Evolutionary conservation across 2,329 filamentous ascomycete species (phyloP).

Genomic region (Clarireedia sp.): DNA sequence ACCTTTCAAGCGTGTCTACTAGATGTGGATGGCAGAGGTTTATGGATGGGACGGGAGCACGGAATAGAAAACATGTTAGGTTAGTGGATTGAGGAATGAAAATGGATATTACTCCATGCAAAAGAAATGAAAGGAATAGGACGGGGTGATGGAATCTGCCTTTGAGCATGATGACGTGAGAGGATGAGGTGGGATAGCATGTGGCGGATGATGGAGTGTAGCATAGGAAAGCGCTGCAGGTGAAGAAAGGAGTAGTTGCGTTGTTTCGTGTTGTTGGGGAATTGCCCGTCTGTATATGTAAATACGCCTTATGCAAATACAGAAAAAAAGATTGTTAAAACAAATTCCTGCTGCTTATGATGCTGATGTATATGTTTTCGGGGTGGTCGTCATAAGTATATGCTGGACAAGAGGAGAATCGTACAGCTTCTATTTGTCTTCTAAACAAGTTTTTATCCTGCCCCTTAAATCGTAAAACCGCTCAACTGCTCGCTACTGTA

Average conservation of each 20-base stretch:
- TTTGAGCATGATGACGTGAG: too few relatives aligned
- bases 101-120: neutral
- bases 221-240: neutral
- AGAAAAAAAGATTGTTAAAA: neutral
- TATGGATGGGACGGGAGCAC: neutral
- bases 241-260: neutral
- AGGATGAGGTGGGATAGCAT: neutral
- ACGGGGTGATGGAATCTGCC: neutral
- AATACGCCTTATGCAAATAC: neutral
- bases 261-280: slow-evolving; percentile 22
- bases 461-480: too few relatives aligned
- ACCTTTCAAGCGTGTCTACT: slow-evolving; percentile 92
- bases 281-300: neutral
- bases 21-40: slow-evolving; percentile 28
- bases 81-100: neutral
- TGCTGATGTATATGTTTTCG: neutral
- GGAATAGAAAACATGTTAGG: neutral
- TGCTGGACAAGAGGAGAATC: too few relatives aligned
- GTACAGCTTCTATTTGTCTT: too few relatives aligned
- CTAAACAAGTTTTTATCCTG: too few relatives aligned
- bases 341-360: neutral
- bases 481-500: too few relatives aligned
- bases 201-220: neutral
- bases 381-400: neutral
- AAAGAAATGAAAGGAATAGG: neutral